Percentiles rank a stretch among this genome's conserved stretches.
phyloP scores from a whole-genome alignment of 495 filamentous ascomycete species.

The Lindgomyces ingoldianus region DNA sequence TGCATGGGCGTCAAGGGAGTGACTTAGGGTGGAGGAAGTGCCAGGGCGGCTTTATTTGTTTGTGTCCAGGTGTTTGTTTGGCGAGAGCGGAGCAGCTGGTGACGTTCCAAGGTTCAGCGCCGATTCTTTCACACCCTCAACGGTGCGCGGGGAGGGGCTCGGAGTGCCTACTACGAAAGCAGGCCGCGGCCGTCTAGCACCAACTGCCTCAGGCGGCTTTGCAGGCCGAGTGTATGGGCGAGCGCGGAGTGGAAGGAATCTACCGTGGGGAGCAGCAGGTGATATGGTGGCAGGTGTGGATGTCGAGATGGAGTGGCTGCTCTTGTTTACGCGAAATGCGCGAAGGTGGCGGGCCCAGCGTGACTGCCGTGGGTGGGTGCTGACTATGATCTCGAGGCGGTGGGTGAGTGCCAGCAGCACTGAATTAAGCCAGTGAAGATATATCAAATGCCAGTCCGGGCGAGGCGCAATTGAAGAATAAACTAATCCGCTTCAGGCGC shows the following conservation, averaged over 20 bases:
- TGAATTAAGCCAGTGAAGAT: not conserved
- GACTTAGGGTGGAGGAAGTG: not conserved
- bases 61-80: not conserved
- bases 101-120: not conserved
- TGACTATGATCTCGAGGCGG: too few species aligned
- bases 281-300: not conserved
- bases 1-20: slow-evolving; percentile 20
- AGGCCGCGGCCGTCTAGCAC: not conserved
- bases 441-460: not conserved
- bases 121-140: too few species aligned
- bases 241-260: not conserved
- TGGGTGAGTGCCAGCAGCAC: too few species aligned
- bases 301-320: slow-evolving; percentile 1
- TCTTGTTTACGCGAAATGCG: not conserved
- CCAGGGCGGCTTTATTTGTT: not conserved
- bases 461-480: not conserved
- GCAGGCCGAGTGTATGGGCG: not conserved
- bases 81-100: not conserved
- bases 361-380: too few species aligned
- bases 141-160: too few species aligned
- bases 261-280: not conserved
- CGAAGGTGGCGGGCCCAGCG: not conserved
- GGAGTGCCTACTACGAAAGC: not conserved
- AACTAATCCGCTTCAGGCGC: slow-evolving; percentile 5
- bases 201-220: not conserved